Conservation (phyloP, 192 early-diverging fungal species). For the Backusella parvicylindrica region DNA sequence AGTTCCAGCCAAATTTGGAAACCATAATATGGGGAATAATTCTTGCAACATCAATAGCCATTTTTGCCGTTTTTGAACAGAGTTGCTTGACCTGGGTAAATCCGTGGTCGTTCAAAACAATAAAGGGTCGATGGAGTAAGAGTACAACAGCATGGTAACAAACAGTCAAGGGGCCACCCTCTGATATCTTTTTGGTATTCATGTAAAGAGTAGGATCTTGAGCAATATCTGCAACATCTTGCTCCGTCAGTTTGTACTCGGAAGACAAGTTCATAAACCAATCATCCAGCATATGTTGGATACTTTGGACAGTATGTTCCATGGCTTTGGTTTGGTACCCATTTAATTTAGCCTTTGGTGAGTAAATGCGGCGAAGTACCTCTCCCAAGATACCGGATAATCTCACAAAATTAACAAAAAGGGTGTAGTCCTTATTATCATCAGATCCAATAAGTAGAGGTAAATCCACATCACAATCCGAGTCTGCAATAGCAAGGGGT, state of each 20-base stretch:
- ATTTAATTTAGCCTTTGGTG: constrained; percentile 25
- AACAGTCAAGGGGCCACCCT: constrained; percentile 22
- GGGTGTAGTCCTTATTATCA: constrained; percentile 1
- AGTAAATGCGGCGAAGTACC: constrained; percentile 30
- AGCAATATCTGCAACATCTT: background rate
- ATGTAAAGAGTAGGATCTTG: background rate
- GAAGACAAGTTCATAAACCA: constrained; percentile 26
- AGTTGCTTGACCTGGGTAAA: background rate
- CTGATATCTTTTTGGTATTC: background rate
- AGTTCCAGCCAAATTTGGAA: constrained; percentile 27
- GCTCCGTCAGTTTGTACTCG: constrained; percentile 6
- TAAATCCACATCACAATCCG: constrained; percentile 35
- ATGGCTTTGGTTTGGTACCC: constrained; percentile 11
- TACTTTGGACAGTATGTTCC: constrained; percentile 20
- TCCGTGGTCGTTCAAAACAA: constrained; percentile 7
- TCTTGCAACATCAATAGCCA: constrained; percentile 17
- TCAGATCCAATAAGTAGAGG: constrained; percentile 12
- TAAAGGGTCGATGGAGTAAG: constrained; percentile 33
- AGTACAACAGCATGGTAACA: constrained; percentile 34
- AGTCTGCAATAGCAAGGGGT: constrained; percentile 44
- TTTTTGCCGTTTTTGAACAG: constrained; percentile 20
- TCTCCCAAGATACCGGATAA: constrained; percentile 33
- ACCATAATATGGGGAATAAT: background rate
- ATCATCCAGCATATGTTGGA: constrained; percentile 27
- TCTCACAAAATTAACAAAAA: constrained; percentile 32